These are phyloP conservation scores for Dactylellina drechsleri DNA, from an alignment of 2,329 filamentous ascomycete genomes.

Conservation along the genomic window DNA sequence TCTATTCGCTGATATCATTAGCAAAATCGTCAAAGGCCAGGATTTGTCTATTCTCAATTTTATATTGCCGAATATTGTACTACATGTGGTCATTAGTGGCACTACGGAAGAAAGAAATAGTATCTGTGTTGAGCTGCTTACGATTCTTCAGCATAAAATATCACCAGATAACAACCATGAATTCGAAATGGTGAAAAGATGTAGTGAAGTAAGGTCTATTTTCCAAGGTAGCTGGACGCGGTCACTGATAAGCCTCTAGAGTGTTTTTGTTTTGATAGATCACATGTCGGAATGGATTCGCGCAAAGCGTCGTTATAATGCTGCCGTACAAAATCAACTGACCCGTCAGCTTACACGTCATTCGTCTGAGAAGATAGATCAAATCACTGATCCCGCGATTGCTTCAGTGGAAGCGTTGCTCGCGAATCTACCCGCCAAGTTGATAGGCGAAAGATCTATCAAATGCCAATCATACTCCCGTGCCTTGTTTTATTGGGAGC, in stretches of 20 bases:
- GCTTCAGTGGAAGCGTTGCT: constrained; percentile 77
- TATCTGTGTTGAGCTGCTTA: constrained; percentile 77
- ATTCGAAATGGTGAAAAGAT: constrained; percentile 80
- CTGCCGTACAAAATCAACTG: constrained; percentile 57
- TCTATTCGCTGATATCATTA: constrained; percentile 79
- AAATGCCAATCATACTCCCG: constrained; percentile 93
- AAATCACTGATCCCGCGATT: constrained; percentile 30
- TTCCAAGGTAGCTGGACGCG: not conserved
- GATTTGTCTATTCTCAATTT: constrained; percentile 88
- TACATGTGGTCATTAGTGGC: constrained; percentile 83
- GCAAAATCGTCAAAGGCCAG: constrained; percentile 83
- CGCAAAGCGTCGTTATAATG: constrained; percentile 70
- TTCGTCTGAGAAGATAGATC: constrained; percentile 21
- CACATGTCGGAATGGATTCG: constrained; percentile 92
- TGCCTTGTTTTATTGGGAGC: constrained; percentile 93
- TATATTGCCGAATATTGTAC: constrained; percentile 83
- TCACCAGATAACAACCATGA: constrained; percentile 68
- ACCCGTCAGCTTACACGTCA: constrained; percentile 55
- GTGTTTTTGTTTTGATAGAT: constrained; percentile 82
- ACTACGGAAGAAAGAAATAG: constrained; percentile 72
- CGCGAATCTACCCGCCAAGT: constrained; percentile 73
- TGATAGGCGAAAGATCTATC: constrained; percentile 84
- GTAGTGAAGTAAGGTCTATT: constrained; percentile 76
- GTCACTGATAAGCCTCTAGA: constrained; percentile 4
- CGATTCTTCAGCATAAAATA: constrained; percentile 75